Conservation (phyloP, 305 asterid genomes). For the Fraxinus velutina region DNA sequence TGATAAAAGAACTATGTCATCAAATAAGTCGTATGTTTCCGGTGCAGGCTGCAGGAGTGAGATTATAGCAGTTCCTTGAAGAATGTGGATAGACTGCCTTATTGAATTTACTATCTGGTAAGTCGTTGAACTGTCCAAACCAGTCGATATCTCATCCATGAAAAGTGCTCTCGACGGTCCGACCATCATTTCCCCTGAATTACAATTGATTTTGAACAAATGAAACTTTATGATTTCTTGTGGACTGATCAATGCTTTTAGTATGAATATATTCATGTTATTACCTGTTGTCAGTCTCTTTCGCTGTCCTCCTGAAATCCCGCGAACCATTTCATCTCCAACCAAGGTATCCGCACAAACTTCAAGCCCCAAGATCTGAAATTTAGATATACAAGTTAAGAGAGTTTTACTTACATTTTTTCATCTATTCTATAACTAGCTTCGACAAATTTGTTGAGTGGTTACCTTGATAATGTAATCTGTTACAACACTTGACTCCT, state of each 20-base stretch:
- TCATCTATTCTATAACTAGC: not conserved
- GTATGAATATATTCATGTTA: not conserved
- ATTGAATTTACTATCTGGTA: conserved; percentile 79
- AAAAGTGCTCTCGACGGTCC: conserved; percentile 88
- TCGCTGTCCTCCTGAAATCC: conserved; percentile 93
- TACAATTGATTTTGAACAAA: not conserved
- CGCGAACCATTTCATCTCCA: conserved; percentile 90
- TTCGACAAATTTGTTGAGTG: not conserved
- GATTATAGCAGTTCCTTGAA: conserved; percentile 74
- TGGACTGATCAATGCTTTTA: not conserved
- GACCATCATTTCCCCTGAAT: conserved; percentile 84
- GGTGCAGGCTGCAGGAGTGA: conserved; percentile 96
- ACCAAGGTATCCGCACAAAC: conserved; percentile 86
- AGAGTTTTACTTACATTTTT: not conserved
- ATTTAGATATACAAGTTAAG: not conserved
- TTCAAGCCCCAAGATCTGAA: conserved; percentile 90
- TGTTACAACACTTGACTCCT: conserved; percentile 67
- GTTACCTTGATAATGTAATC: conserved; percentile 88
- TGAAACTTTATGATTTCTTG: not conserved
- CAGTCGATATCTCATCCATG: conserved; percentile 95
- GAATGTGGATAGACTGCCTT: conserved; percentile 71
- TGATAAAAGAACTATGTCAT: conserved; percentile 73
- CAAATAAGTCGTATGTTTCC: conserved; percentile 73
- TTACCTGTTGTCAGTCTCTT: conserved; percentile 87
- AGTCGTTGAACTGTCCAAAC: conserved; percentile 87